Percentiles rank a stretch among this genome's conserved stretches.
These are phyloP conservation scores for Rhynchospora pubera DNA, from an alignment of 176 grass and related monocot species.

Conservation along the genomic window DNA sequence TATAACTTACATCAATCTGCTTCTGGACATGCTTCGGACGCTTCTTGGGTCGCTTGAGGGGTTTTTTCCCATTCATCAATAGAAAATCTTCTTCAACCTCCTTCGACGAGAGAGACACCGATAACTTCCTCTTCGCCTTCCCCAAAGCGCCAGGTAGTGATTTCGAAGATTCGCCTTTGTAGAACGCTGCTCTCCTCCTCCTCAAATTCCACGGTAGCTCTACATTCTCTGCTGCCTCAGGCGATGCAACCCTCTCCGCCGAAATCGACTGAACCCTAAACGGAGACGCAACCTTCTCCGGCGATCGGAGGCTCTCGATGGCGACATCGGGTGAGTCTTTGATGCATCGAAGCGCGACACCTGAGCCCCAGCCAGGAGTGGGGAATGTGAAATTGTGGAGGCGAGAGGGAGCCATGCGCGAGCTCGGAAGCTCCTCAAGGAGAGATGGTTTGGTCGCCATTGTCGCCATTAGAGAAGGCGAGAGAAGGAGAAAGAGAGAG, in stretches of 20 bases:
- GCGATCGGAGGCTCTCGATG: not conserved
- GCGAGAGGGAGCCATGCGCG: not conserved
- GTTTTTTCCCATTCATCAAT: constrained; percentile 55
- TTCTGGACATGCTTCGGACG: constrained; percentile 46
- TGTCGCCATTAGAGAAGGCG: not conserved
- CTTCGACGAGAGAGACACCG: constrained; percentile 37
- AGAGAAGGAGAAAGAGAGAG: not conserved
- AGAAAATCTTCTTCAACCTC: constrained; percentile 84
- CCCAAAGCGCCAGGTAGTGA: not conserved
- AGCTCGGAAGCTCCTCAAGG: not conserved
- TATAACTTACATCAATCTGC: constrained; percentile 52
- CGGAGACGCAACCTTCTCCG: constrained; percentile 6
- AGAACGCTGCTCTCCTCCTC: constrained; percentile 6
- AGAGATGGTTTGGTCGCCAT: not conserved
- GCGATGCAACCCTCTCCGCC: not conserved
- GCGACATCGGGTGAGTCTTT: not conserved
- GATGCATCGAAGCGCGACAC: not conserved
- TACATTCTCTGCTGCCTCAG: not conserved
- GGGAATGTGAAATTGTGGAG: constrained; percentile 15
- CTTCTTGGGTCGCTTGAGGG: constrained; percentile 48
- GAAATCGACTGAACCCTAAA: constrained; percentile 21
- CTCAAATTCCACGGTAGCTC: constrained; percentile 24
- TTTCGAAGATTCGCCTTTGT: not conserved
- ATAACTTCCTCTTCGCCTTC: constrained; percentile 28
- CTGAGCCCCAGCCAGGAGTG: not conserved